These are phyloP conservation scores for Metschnikowia continentalis DNA, from an alignment of 805 yeast species.

Conservation along the genomic window DNA sequence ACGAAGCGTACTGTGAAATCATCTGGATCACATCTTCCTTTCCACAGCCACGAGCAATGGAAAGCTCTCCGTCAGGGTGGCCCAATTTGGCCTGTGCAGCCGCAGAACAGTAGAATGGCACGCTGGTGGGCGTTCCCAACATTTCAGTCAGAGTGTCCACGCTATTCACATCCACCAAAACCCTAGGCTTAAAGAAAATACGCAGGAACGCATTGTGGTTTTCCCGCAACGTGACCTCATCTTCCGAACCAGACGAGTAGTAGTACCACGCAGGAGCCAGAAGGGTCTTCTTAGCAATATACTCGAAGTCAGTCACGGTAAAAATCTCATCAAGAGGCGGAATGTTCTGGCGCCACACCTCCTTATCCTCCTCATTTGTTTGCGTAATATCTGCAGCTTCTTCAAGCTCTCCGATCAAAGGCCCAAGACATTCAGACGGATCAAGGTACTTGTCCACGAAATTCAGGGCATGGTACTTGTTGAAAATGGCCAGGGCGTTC, in stretches of 20 bases:
- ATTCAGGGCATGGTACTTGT: constrained; percentile 36
- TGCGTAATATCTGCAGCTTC: constrained; percentile 14
- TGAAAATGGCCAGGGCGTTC: constrained; percentile 45
- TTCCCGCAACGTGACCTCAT: constrained; percentile 84
- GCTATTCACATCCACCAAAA: constrained; percentile 74
- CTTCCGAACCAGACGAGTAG: constrained; percentile 89
- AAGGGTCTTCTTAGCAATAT: constrained; percentile 31
- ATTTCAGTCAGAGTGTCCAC: constrained; percentile 69
- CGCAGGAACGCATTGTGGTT: constrained; percentile 88
- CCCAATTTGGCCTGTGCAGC: constrained; percentile 92
- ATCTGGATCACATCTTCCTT: constrained; percentile 70
- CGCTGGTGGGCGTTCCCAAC: constrained; percentile 64
- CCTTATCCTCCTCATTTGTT: constrained; percentile 19
- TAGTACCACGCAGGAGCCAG: constrained; percentile 38
- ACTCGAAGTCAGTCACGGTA: constrained; percentile 39
- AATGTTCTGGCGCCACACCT: constrained; percentile 16
- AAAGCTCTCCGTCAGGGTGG: constrained; percentile 88
- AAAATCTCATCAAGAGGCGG: constrained; percentile 31
- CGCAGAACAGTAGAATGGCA: constrained; percentile 87
- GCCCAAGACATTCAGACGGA: constrained; percentile 20
- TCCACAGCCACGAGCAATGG: constrained; percentile 79
- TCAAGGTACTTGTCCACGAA: constrained; percentile 19
- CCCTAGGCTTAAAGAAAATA: constrained; percentile 79
- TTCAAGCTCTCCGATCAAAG: constrained; percentile 20
- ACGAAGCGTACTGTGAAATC: constrained; percentile 90